Base-by-base conservation (phyloP, 1,139 yeast species). In the Magnusiomyces suaveolens region DNA sequence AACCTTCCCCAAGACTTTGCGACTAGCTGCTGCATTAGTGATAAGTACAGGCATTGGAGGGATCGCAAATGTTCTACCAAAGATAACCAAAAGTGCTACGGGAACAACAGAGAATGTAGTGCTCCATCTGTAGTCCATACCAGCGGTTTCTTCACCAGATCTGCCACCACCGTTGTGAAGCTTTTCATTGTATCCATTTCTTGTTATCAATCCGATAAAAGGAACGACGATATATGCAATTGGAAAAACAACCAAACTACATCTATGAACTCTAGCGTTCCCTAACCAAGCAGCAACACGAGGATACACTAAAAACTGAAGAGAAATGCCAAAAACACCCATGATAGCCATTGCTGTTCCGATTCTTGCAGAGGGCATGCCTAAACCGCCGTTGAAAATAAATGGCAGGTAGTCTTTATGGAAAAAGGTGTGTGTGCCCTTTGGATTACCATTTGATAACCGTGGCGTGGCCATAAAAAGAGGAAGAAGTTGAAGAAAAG, bases 401-500 rank as follows among this genome's bases (percentile, higher is more conserved):
- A 53, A 46, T 3, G 29, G 51, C 44, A 0, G 79, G 79, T 63
- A 52, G 56, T 48, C 51, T 18, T 18, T 12, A n/a, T 38, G 16
- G n/a, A 29, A n/a, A n/a, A 20, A 12, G 25, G 23, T n/a, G 26
- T n/a, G 51, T 16, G 51, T 48, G 8, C 12, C 16, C 26, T 36
- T 23, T 12, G 25, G 12, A 46, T 32, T 25, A 10, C 18, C 18
- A 8, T 10, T 12, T 10, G 18, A 10, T 4, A 38, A 38, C 48
- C 76, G 69, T 26, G 77, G 74, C 8, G 81, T 74, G 0, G 87
- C 83, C 46, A 82, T 66, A 54, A 79, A 78, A 3, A 82, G 77
- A 3, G 87, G 86, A 44, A 81, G 68, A 57, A 82, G 77, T 63
- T 82, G 86, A 56, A 73, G 72, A 65, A 75, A 81, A 3, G 80